Conservation (phyloP, 1,284 basidiomycete genomes). For the Puccinia brachypodii region DNA sequence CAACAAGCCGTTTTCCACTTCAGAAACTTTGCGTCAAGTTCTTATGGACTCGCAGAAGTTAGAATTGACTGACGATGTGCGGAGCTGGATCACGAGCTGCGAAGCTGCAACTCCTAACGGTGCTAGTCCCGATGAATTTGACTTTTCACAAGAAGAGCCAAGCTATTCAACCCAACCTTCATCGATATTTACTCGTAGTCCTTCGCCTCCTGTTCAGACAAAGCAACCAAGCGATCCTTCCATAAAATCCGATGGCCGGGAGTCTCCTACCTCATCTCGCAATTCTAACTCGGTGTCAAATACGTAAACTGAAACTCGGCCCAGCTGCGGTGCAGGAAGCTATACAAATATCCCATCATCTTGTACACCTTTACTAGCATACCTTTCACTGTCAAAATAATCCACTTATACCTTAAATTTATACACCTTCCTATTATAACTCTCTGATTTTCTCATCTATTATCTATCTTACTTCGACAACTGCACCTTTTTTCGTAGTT, state of each 20-base stretch:
- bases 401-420: neutral
- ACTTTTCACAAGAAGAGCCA: conserved; percentile 12
- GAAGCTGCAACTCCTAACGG: conserved; percentile 10
- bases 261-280: neutral
- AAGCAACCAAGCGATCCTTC: neutral
- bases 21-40: conserved; percentile 4
- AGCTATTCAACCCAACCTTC: conserved; percentile 21
- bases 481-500: too few species aligned
- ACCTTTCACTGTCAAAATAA: neutral
- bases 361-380: neutral
- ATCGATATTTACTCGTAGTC: neutral
- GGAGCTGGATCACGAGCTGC: conserved; percentile 4
- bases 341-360: neutral
- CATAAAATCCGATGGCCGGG: neutral
- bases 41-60: neutral
- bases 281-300: neutral
- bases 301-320: neutral
- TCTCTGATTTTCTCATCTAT: neutral
- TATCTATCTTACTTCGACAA: neutral
- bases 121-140: neutral
- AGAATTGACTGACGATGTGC: neutral
- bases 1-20: neutral
- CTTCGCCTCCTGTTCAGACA: neutral
- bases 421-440: neutral
- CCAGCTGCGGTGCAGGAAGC: conserved; percentile 2